Evolutionary conservation across 2,329 filamentous ascomycete genomes (phyloP).

Genomic region (Colletotrichum truncatum): DNA sequence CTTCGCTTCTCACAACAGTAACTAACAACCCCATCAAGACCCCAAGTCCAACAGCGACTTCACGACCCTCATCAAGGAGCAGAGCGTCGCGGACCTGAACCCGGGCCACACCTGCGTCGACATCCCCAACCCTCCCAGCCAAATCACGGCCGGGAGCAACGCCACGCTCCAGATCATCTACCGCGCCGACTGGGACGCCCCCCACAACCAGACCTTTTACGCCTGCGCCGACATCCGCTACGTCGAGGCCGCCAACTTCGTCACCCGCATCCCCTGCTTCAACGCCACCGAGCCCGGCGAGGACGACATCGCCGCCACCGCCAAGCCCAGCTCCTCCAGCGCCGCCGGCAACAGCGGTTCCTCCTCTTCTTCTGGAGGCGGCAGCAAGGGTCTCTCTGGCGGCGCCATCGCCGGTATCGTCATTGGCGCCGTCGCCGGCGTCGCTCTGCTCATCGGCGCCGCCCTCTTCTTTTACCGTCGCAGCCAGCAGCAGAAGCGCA

Average conservation of each 20-base stretch:
- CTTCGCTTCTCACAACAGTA: neutral
- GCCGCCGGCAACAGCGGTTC: neutral
- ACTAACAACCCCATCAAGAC: slow-evolving; percentile 31
- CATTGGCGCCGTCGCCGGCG: slow-evolving; percentile 21
- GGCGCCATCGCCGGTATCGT: slow-evolving; percentile 29
- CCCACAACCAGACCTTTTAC: slow-evolving; percentile 47
- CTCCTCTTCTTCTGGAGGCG: neutral
- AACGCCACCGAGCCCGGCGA: slow-evolving; percentile 41
- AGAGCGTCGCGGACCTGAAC: slow-evolving; percentile 41
- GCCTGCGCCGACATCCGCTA: slow-evolving; percentile 51
- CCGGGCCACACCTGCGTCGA: slow-evolving; percentile 50
- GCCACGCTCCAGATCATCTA: slow-evolving; percentile 53
- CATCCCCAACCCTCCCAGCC: slow-evolving; percentile 38
- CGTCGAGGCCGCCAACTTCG: slow-evolving; percentile 39
- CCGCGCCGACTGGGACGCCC: slow-evolving; percentile 44
- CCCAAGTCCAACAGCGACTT: slow-evolving; percentile 42
- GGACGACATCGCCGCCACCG: slow-evolving; percentile 33
- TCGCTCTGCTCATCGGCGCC: slow-evolving; percentile 9
- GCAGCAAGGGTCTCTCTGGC: slow-evolving; percentile 2
- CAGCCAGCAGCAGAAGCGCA: slow-evolving; percentile 28
- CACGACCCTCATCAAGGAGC: slow-evolving; percentile 39
- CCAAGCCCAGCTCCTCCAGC: slow-evolving; percentile 24
- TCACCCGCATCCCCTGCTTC: slow-evolving; percentile 42
- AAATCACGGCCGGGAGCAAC: slow-evolving; percentile 42
- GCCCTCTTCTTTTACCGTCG: slow-evolving; percentile 24